phyloP scores from a whole-genome alignment of 2,329 filamentous ascomycete genomes.

The Cladophialophora yegresii region DNA sequence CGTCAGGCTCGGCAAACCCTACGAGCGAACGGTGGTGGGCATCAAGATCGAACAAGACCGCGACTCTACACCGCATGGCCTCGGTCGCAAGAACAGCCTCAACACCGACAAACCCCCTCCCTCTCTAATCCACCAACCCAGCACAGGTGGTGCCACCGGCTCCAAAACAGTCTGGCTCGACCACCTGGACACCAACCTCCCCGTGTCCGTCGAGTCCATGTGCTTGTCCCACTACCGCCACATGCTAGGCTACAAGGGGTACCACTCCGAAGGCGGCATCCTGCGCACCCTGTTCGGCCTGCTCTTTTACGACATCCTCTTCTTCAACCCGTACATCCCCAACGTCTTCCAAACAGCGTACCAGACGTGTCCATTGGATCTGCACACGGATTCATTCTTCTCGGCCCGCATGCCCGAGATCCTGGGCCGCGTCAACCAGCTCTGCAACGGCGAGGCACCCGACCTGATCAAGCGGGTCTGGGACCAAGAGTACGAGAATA shows the following conservation, averaged over 20 bases:
- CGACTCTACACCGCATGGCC: constrained; percentile 41
- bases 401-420: constrained; percentile 83
- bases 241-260: constrained; percentile 82
- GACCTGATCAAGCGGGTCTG: constrained; percentile 69
- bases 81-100: constrained; percentile 31
- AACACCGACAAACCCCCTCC: constrained; percentile 23
- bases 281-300: constrained; percentile 87
- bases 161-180: constrained; percentile 87
- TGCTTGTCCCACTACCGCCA: constrained; percentile 82
- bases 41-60: constrained; percentile 69
- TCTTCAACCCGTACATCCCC: constrained; percentile 73
- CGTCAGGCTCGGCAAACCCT: constrained; percentile 72
- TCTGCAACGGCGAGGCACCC: constrained; percentile 77
- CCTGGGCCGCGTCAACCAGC: constrained; percentile 79
- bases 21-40: constrained; percentile 74
- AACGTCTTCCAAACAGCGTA: constrained; percentile 97
- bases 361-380: constrained; percentile 88
- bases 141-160: constrained; percentile 38
- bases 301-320: constrained; percentile 90
- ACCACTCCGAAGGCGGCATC: constrained; percentile 89
- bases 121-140: constrained; percentile 21
- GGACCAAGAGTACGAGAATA: constrained; percentile 65
- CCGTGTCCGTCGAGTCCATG: constrained; percentile 92
- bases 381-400: constrained; percentile 92
- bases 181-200: constrained; percentile 64